A percentile compares a stretch with the other conserved stretches of the same genome.
These are phyloP conservation scores for Geotrichum bryndzae DNA, from an alignment of 1,139 yeast genomes.

Conservation along the genomic window DNA sequence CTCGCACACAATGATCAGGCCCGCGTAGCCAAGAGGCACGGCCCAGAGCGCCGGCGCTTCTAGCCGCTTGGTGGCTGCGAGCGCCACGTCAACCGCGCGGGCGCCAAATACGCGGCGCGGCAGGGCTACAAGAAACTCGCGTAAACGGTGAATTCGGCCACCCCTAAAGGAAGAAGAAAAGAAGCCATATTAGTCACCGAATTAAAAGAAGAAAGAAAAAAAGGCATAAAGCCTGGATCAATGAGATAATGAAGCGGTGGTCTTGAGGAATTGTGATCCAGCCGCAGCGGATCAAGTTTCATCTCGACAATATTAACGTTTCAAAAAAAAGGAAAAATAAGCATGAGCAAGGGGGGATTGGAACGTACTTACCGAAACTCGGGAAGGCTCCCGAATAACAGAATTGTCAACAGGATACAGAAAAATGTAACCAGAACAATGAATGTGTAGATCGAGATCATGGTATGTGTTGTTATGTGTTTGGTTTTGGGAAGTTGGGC, in stretches of 20 bases:
- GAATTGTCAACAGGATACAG: slow-evolving; percentile 27
- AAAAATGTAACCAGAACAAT: slow-evolving; percentile 21
- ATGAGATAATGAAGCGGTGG: no score
- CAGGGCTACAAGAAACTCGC: slow-evolving; percentile 8
- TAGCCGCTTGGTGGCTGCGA: slow-evolving; percentile 1
- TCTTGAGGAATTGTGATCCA: no score
- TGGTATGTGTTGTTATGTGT: background rate
- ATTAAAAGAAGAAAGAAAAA: slow-evolving; percentile 25
- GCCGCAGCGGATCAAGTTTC: no score
- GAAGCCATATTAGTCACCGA: slow-evolving; percentile 27
- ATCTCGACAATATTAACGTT: no score
- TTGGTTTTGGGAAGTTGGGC: background rate
- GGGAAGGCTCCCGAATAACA: slow-evolving; percentile 53
- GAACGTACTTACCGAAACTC: slow-evolving; percentile 34
- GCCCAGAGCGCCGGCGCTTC: slow-evolving; percentile 27
- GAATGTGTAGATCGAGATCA: slow-evolving; percentile 8
- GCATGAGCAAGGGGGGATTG: background rate
- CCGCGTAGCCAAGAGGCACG: slow-evolving; percentile 48
- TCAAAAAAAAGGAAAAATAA: slow-evolving; percentile 4
- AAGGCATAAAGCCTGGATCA: background rate
- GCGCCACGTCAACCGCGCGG: background rate
- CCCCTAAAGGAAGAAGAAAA: slow-evolving; percentile 19
- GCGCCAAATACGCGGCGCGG: slow-evolving; percentile 15
- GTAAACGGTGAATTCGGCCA: slow-evolving; percentile 19
- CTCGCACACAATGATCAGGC: slow-evolving; percentile 44